Base-by-base conservation (phyloP, 495 filamentous ascomycete species). In the Venustampulla echinocandica region DNA sequence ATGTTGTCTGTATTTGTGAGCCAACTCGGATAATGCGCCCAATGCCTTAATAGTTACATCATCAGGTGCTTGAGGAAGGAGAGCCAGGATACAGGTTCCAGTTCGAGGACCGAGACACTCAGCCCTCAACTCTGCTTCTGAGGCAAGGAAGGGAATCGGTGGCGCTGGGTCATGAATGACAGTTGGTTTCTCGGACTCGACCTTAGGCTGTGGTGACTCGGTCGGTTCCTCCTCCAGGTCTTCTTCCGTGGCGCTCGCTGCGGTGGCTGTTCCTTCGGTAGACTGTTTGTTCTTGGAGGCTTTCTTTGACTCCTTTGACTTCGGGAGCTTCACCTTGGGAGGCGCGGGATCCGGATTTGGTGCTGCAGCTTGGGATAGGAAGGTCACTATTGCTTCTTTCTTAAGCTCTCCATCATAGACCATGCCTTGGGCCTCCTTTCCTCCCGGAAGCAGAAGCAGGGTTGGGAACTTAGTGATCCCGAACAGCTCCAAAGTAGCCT, bases 401-500 rank as follows among this genome's bases (percentile, higher is more conserved):
- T 87, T 89, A 59, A 95, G 69, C 57, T 93, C 83, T 7, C 92
- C 90, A 17, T 86, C 71, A 59, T 90, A 95, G 22, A 83, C 64
- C 45, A 90, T 65, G 5, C 75, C 71, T 13, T 87, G 79, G 14
- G 74, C 61, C 18, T 80, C 77, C 45, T 72, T 69, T 14, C 80
- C 83, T 2, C 81, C 82, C 2, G 90, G 87, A 24, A 97, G 64
- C 19, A 97, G 74, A 15, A 97, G 66, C 9, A 99, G 67, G 0
- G 82, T 84, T 0, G 92, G 92, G 56, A 85, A 90, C 46, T 81
- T 76, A 6, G 70, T 69, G 17, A 97, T 69, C 42, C 81, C 84
- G 48, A 93, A 96, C 38, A 75, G 71, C 49, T 85, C 71, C 3
- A 86, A 75, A 0, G 85, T 73, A 44, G 73, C 74, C 22, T 71